These are phyloP conservation scores for Chenopodium album DNA, from an alignment of 148 eudicot species.

Conservation along the genomic window DNA sequence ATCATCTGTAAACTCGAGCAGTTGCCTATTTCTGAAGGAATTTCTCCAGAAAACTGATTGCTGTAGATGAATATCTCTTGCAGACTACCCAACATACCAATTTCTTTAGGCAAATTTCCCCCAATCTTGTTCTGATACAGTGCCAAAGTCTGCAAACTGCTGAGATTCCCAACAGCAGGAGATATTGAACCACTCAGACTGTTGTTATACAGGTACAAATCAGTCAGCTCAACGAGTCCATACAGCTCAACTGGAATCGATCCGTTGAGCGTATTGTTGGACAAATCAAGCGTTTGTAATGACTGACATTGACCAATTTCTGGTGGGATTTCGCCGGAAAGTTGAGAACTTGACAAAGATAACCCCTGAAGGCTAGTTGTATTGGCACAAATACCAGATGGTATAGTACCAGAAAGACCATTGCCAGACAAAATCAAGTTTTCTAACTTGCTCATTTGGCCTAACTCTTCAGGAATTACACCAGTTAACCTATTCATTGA, in stretches of 20 bases:
- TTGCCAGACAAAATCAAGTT: conserved; percentile 60
- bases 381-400: conserved; percentile 61
- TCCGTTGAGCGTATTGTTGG: conserved; percentile 77
- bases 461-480: conserved; percentile 67
- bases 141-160: conserved; percentile 63
- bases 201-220: conserved; percentile 73
- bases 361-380: conserved; percentile 55
- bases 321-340: conserved; percentile 66
- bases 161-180: conserved; percentile 59
- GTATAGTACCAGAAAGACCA: conserved; percentile 59
- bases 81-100: conserved; percentile 59
- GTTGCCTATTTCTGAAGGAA: conserved; percentile 85
- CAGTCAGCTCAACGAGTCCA: conserved; percentile 57
- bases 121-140: conserved; percentile 56
- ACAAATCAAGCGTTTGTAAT: conserved; percentile 73
- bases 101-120: conserved; percentile 71
- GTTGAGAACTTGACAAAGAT: conserved; percentile 52
- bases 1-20: conserved; percentile 87
- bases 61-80: conserved; percentile 67
- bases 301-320: conserved; percentile 53
- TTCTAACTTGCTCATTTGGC: conserved; percentile 56
- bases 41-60: conserved; percentile 74
- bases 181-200: conserved; percentile 66
- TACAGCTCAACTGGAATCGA: conserved; percentile 64
- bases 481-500: conserved; percentile 70